phyloP scores from a whole-genome alignment of 768 basidiomycete species.

The Trametes sanguinea region DNA sequence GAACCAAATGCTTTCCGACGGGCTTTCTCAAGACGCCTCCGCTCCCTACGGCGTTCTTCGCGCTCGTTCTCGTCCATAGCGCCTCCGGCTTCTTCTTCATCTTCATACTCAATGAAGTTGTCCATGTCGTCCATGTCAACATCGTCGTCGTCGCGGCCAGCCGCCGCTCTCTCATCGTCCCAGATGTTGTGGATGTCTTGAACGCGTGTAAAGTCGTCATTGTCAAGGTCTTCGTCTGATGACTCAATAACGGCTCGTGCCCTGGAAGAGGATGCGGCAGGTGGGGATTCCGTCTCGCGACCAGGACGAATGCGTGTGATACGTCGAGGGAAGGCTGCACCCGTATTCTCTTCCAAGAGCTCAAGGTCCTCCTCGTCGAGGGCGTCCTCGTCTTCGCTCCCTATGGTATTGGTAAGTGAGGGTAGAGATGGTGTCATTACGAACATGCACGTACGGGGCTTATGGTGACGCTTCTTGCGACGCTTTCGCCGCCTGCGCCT shows the following conservation, averaged over 20 bases:
- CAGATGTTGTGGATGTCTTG: constrained; percentile 75
- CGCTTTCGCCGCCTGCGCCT: constrained; percentile 67
- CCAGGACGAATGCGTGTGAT: constrained; percentile 77
- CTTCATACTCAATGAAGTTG: constrained; percentile 77
- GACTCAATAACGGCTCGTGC: constrained; percentile 64
- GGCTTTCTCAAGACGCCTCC: constrained; percentile 64
- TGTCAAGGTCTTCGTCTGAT: constrained; percentile 74
- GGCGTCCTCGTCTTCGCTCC: constrained; percentile 56
- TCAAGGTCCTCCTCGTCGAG: constrained; percentile 91
- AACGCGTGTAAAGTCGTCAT: constrained; percentile 54
- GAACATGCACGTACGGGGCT: constrained; percentile 50
- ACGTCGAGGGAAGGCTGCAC: constrained; percentile 62
- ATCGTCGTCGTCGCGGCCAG: constrained; percentile 52
- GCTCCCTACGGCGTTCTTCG: constrained; percentile 71
- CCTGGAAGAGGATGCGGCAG: constrained; percentile 60
- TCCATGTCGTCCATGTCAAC: constrained; percentile 73
- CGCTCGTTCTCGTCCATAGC: constrained; percentile 75
- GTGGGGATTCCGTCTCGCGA: constrained; percentile 70
- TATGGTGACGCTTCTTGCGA: constrained; percentile 60
- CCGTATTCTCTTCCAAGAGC: constrained; percentile 81
- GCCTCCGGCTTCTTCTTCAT: constrained; percentile 57
- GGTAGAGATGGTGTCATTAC: constrained; percentile 38
- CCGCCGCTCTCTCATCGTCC: constrained; percentile 70
- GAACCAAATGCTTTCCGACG: constrained; percentile 66
- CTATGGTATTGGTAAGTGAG: constrained; percentile 28